phyloP scores from a whole-genome alignment of 768 basidiomycete genomes.

The Phylloporus sp. region DNA sequence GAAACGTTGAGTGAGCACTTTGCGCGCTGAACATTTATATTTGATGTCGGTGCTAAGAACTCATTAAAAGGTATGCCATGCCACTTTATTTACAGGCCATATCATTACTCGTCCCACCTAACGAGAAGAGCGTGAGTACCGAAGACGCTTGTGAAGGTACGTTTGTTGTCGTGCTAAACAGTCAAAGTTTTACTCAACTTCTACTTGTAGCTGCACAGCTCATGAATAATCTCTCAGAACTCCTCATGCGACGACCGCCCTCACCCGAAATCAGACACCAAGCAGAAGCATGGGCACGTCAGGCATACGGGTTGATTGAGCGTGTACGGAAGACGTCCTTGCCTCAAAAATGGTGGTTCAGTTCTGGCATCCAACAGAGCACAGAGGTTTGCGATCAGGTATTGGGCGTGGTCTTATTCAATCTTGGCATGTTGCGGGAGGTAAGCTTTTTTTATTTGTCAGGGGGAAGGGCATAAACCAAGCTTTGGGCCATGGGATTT shows the following conservation, averaged over 20 bases:
- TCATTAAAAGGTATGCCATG: slow-evolving; percentile 49
- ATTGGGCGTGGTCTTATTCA: slow-evolving; percentile 56
- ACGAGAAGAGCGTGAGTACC: slow-evolving; percentile 22
- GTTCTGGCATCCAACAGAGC: slow-evolving; percentile 21
- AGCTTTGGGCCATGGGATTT: neutral
- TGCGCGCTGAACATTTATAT: neutral
- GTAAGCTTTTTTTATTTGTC: slow-evolving; percentile 7
- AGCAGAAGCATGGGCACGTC: slow-evolving; percentile 62
- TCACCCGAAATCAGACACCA: slow-evolving; percentile 35
- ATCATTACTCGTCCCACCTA: slow-evolving; percentile 51
- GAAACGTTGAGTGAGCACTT: slow-evolving; percentile 41
- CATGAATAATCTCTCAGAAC: slow-evolving; percentile 47
- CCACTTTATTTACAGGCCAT: slow-evolving; percentile 65
- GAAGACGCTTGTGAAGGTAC: slow-evolving; percentile 62
- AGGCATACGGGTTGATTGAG: slow-evolving; percentile 39
- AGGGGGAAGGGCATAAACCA: neutral
- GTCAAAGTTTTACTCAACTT: neutral
- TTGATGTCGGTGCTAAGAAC: neutral
- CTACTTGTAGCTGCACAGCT: slow-evolving; percentile 39
- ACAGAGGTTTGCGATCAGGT: slow-evolving; percentile 49
- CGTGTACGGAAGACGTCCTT: slow-evolving; percentile 18
- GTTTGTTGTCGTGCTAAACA: neutral
- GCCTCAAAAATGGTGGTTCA: slow-evolving; percentile 20
- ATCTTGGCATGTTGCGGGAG: slow-evolving; percentile 55
- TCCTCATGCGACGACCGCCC: slow-evolving; percentile 36